Evolutionary conservation across 345 rosid genomes (phyloP).

Genomic region (Eucalyptus cladocalyx): DNA sequence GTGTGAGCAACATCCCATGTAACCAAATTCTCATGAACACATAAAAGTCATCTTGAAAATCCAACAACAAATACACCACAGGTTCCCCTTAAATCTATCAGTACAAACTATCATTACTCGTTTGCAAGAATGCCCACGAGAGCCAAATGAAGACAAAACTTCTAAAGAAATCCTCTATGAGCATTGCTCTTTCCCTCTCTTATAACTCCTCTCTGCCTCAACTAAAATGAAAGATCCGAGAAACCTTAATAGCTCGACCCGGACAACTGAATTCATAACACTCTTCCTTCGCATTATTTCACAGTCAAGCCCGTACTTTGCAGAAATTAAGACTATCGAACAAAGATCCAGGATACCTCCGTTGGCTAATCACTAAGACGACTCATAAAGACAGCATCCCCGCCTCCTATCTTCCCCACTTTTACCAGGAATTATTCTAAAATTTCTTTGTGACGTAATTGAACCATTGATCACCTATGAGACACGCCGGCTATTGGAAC

Average conservation of each 20-base stretch:
- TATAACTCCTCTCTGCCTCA: too few species aligned
- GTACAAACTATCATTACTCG: not conserved
- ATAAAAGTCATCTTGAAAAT: not conserved
- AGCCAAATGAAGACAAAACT: not conserved
- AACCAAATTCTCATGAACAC: not conserved
- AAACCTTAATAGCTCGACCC: not conserved
- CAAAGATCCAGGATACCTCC: not conserved
- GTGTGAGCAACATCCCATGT: not conserved
- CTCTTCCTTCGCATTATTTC: not conserved
- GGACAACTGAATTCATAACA: not conserved
- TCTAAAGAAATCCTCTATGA: not conserved
- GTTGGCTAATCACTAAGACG: not conserved
- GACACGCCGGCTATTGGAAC: not conserved
- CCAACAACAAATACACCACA: not conserved
- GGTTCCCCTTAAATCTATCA: not conserved
- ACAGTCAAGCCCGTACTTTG: not conserved
- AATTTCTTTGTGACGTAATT: not conserved
- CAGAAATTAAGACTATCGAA: not conserved
- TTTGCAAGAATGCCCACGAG: not conserved
- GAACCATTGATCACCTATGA: not conserved
- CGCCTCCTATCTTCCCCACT: not conserved
- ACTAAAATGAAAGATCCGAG: not conserved
- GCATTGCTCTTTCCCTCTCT: too few species aligned
- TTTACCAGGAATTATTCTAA: not conserved
- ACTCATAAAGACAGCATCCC: not conserved